Base-by-base conservation (phyloP, 805 yeast genomes). In the Yamadazyma insecticola region DNA sequence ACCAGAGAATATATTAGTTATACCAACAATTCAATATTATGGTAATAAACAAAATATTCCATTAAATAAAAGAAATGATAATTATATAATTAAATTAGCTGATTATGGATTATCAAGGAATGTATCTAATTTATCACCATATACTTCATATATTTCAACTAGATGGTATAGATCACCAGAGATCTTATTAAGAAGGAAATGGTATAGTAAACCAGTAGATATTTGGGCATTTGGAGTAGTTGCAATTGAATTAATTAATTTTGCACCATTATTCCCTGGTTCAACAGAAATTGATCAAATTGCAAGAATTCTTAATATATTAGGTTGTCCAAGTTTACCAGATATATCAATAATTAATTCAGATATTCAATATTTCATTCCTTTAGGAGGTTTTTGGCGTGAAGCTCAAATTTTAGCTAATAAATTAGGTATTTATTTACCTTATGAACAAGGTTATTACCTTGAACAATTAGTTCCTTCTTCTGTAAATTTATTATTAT, bases 91-190 rank as follows among this genome's bases (percentile, higher is more conserved):
- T 7, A 84, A 84, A 52, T 59, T 84, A 26, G 89, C 89, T 2
- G 95, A 84, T 54, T 84, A 79, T 55, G 95, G 94, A 0, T 63
- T 84, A 36, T 83, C 90, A 9, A 70, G 92, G 44, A 74, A 72
- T 37, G 61, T 72, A 8, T 56, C 63, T 27, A 74, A 75, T 48
- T 55, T 51, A 16, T 67, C 64, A 35, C 75, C 76, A 1, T 83
- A 74, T 47, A 84, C 94, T 0, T 78, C 81, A 2, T 84, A 84
- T 43, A 86, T 84, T 5, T 78, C 90, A 0, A 84, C 95, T 0
- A 70, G 95, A 47, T 84, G 95, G 95, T 84, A 84, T 48, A 64
- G 95, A 40, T 75, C 90, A 0, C 95, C 95, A 0, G 95, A 84
- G 51, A 81, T 84, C 13, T 61, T 84, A 27, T 59, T 84, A 35